These are phyloP conservation scores for Moricandia moricandioides DNA, from an alignment of 345 rosid species.

Conservation along the genomic window DNA sequence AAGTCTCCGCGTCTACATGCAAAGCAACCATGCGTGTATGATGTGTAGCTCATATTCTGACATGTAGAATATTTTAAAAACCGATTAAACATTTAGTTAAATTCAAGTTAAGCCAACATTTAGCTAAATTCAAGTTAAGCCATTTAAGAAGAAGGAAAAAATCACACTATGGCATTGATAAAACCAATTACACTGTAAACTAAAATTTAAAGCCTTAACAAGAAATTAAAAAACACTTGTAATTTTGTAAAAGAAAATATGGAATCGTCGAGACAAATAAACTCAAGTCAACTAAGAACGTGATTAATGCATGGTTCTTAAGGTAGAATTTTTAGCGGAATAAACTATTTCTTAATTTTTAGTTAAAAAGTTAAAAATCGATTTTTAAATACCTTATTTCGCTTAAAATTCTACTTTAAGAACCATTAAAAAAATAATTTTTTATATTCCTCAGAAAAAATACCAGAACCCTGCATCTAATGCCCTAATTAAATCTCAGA, in stretches of 20 bases:
- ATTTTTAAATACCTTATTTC: too few species aligned
- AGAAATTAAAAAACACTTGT: background rate
- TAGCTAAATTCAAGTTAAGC: background rate
- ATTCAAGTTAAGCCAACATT: background rate
- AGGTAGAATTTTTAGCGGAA: too few species aligned
- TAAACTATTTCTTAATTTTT: too few species aligned
- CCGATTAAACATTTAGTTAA: background rate
- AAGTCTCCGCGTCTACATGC: conserved; percentile 28
- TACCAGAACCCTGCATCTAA: too few species aligned
- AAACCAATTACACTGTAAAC: background rate
- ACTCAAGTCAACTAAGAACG: background rate
- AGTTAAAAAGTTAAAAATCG: too few species aligned
- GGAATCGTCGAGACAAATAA: background rate
- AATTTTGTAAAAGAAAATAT: background rate
- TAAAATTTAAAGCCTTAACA: background rate
- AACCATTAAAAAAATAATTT: too few species aligned
- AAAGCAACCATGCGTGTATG: conserved; percentile 7
- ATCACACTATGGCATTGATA: background rate
- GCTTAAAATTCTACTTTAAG: too few species aligned
- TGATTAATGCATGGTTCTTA: too few species aligned
- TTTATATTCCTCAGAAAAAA: too few species aligned
- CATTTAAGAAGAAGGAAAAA: background rate
- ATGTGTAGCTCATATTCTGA: conserved; percentile 19
- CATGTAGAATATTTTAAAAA: background rate
- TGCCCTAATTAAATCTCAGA: too few species aligned